phyloP scores from a whole-genome alignment of 164 flowering plant genomes.

The Chloranthus sessilifolius region DNA sequence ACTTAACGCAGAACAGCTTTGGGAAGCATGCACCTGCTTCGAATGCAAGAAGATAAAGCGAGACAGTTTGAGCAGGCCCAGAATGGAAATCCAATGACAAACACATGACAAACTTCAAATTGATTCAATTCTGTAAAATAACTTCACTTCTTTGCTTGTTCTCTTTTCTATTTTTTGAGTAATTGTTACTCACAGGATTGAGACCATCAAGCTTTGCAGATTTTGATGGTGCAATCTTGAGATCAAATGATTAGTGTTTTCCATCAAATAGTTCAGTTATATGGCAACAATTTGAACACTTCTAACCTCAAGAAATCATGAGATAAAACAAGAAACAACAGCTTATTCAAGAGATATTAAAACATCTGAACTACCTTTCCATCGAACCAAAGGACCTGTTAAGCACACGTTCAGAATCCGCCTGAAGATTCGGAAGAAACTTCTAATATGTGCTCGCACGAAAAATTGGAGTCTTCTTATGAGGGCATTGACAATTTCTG shows the following conservation, averaged over 20 bases:
- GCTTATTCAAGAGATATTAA: too few relatives aligned
- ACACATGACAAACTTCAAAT: background rate
- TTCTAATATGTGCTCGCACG: too few relatives aligned
- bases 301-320: too few relatives aligned
- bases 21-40: slow-evolving; percentile 60
- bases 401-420: background rate
- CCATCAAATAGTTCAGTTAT: background rate
- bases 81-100: slow-evolving; percentile 47
- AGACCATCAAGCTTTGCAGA: slow-evolving; percentile 1
- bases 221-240: slow-evolving; percentile 5
- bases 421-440: background rate
- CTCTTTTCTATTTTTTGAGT: background rate
- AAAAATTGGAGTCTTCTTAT: too few relatives aligned
- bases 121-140: slow-evolving; percentile 4
- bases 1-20: slow-evolving; percentile 18
- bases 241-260: too few relatives aligned
- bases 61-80: slow-evolving; percentile 69
- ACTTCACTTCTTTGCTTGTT: background rate
- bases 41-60: slow-evolving; percentile 60
- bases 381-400: too few relatives aligned
- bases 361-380: too few relatives aligned
- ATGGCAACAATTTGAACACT: too few relatives aligned
- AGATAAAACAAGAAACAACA: too few relatives aligned
- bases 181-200: background rate
- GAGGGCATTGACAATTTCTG: too few relatives aligned